phyloP scores from a whole-genome alignment of 345 rosid species.

The Mercurialis annua region DNA sequence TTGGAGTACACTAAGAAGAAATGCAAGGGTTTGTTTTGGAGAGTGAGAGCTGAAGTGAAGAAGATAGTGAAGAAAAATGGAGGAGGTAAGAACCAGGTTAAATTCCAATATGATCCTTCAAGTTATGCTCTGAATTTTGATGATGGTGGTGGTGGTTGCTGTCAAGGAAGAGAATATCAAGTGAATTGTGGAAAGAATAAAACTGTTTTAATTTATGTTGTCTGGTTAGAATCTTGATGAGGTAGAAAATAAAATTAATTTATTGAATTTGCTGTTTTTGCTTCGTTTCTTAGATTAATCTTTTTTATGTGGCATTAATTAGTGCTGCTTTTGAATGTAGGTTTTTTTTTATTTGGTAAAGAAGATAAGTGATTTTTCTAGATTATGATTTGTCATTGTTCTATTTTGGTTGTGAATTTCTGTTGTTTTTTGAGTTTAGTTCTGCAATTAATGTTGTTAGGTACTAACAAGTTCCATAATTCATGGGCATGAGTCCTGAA shows the following conservation, averaged over 20 bases:
- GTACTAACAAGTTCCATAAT: not conserved
- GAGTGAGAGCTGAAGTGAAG: slow-evolving; percentile 48
- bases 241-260: not conserved
- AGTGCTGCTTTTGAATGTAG: not conserved
- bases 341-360: slow-evolving; percentile 3
- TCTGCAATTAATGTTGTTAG: not conserved
- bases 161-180: slow-evolving; percentile 2
- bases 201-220: slow-evolving; percentile 43
- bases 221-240: slow-evolving; percentile 27
- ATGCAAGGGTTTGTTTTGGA: slow-evolving; percentile 48
- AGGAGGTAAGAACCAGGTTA: slow-evolving; percentile 28
- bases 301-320: slow-evolving; percentile 5
- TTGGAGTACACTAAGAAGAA: slow-evolving; percentile 36
- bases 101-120: slow-evolving; percentile 90
- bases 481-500: not conserved
- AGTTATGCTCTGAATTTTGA: slow-evolving; percentile 75
- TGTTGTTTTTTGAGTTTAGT: not conserved
- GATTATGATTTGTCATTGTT: not conserved
- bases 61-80: slow-evolving; percentile 36
- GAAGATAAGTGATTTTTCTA: not conserved
- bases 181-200: slow-evolving; percentile 13
- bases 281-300: not conserved
- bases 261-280: not conserved
- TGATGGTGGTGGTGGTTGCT: slow-evolving; percentile 41
- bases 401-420: not conserved